Evolutionary conservation across 1,139 yeast species (phyloP), one percentile per base, ranked within the genome.

Genomic region (Taphrina deformans): DNA sequence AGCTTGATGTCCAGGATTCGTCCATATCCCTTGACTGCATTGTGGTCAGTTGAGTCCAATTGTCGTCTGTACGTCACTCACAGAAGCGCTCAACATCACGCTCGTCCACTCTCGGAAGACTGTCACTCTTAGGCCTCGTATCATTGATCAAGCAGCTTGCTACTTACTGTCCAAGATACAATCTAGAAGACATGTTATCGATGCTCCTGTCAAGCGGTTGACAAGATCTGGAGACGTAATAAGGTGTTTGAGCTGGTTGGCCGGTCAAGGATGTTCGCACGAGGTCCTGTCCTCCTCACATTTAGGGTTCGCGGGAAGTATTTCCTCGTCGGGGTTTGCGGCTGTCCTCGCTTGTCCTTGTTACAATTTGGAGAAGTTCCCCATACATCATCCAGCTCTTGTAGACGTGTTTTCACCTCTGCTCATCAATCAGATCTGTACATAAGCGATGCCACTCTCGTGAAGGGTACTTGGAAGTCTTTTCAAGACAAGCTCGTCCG

Each of bases 1-100:
- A 70, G 67, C 53, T 69, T 70, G 62, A 70, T 65, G 45, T 70
- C 72, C 21, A 62, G 66, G 48, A 70, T 65, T 29, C 65, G 69
- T 33, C 72, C 72, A 51, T 69, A 70, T 12, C 71, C 71, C 60
- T 68, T 67, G 65, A 70, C 58, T 53, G 21, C 18, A n/a, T 27
- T 9, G 14, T 38, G 62, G 33, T 53, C 24, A 53, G 58, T 10
- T 14, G 18, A 14, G 16, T 9, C 31, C 3, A 21, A 31, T 6
- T 31, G 44, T 18, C 10, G 16, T 14, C 44, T 3, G 5, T 3
- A 12, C 27, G 23, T 16, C 14, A 24, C 48, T n/a, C 10, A 53
- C 58, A 59, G 63, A 59, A 59, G 27, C 51, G 50, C 56, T 48
- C 63, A 21, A 59, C 35, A 38, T 59, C 63, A 7, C 63, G 33